phyloP scores from a whole-genome alignment of 1,284 basidiomycete genomes.

The Cryptococcus sp. region DNA sequence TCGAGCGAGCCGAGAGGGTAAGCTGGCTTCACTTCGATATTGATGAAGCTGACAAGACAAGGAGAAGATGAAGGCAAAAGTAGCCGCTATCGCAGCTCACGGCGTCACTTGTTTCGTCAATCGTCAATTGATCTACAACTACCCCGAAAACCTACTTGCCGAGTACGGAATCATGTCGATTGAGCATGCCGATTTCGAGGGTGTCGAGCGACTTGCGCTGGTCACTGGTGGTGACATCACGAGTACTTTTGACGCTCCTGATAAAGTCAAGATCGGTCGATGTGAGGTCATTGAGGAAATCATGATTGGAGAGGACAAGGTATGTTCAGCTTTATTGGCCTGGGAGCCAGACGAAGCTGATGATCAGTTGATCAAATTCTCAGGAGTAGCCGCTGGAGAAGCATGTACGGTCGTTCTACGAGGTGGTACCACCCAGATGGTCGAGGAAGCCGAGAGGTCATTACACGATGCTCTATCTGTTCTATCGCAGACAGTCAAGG shows the following conservation, averaged over 20 bases:
- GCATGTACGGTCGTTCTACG: conserved; percentile 98
- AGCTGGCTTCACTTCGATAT: conserved; percentile 13
- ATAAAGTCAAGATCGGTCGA: conserved; percentile 85
- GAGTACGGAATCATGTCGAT: conserved; percentile 95
- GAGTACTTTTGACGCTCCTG: conserved; percentile 89
- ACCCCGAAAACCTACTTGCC: conserved; percentile 88
- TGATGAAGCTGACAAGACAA: conserved; percentile 37
- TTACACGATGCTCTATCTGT: conserved; percentile 97
- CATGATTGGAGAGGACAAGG: conserved; percentile 99
- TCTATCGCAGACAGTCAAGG: conserved; percentile 94
- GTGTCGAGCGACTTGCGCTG: conserved; percentile 90
- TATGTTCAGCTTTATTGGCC: conserved; percentile 42
- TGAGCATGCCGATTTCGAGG: conserved; percentile 99
- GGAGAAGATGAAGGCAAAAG: conserved; percentile 99
- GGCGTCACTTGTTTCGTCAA: conserved; percentile 99
- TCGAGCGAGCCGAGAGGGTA: conserved; percentile 89
- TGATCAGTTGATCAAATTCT: conserved; percentile 91
- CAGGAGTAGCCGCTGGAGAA: conserved; percentile 93
- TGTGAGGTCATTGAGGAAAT: conserved; percentile 98
- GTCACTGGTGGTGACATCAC: conserved; percentile 98
- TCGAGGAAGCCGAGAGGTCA: conserved; percentile 97
- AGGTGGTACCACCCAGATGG: conserved; percentile 96
- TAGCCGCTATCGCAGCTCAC: conserved; percentile 87
- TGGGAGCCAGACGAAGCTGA: not conserved
- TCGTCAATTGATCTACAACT: conserved; percentile 99